Conservation (phyloP, 768 basidiomycete species). For the Phylloporus scabripes region DNA sequence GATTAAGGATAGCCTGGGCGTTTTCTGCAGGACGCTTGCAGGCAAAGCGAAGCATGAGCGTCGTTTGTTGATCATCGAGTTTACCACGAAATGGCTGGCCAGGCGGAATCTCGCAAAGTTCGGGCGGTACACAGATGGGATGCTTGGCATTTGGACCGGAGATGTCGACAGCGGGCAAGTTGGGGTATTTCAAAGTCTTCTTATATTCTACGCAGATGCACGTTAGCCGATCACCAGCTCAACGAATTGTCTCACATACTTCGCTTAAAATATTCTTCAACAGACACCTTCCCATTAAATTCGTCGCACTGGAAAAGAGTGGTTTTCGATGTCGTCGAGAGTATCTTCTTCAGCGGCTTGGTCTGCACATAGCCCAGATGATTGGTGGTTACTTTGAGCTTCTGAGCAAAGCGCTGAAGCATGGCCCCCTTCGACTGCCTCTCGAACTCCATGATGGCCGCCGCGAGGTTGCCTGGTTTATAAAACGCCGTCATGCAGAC, state of each 20-base stretch:
- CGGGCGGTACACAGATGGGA: constrained; percentile 52
- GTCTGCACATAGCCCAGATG: constrained; percentile 51
- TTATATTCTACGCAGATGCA: constrained; percentile 47
- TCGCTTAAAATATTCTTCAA: constrained; percentile 56
- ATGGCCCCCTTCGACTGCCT: constrained; percentile 37
- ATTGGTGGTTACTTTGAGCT: constrained; percentile 50
- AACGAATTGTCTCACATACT: constrained; percentile 39
- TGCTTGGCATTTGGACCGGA: constrained; percentile 28
- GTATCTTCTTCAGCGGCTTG: constrained; percentile 43
- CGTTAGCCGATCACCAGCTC: constrained; percentile 3
- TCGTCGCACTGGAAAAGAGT: constrained; percentile 57
- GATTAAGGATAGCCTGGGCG: constrained; percentile 48
- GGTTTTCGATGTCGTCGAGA: constrained; percentile 36
- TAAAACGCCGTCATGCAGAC: constrained; percentile 52
- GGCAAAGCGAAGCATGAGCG: constrained; percentile 65
- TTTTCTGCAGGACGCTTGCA: constrained; percentile 59
- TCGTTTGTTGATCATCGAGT: constrained; percentile 56
- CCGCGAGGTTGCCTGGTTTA: constrained; percentile 56
- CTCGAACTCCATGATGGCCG: constrained; percentile 48
- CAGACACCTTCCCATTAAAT: constrained; percentile 45
- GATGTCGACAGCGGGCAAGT: constrained; percentile 56
- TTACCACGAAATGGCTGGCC: constrained; percentile 58
- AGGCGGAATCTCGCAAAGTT: constrained; percentile 59
- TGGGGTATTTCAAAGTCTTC: constrained; percentile 43
- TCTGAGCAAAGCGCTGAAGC: constrained; percentile 45